Conservation (phyloP, 2,329 filamentous ascomycete species). For the Huntiella bhutanensis region DNA sequence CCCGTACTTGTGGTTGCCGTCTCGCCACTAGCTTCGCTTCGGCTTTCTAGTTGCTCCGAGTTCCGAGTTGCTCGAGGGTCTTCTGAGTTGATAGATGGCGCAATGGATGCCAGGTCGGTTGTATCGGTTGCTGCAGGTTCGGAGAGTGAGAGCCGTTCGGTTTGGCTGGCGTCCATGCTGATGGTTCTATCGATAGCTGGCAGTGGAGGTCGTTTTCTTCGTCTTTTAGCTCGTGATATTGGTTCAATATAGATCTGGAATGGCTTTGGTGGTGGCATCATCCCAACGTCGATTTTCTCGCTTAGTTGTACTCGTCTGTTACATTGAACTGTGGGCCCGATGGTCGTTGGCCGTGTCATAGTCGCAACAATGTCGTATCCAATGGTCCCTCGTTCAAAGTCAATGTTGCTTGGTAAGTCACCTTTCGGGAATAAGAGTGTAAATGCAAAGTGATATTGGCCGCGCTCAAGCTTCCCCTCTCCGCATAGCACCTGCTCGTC, state of each 20-base stretch:
- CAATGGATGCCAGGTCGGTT: constrained; percentile 14
- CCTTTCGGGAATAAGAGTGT: constrained; percentile 50
- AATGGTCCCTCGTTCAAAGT: constrained; percentile 89
- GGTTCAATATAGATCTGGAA: constrained; percentile 76
- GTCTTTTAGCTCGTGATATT: constrained; percentile 41
- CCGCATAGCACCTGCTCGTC: constrained; percentile 67
- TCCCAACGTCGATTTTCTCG: constrained; percentile 70
- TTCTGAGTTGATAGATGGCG: constrained; percentile 23
- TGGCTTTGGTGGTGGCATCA: constrained; percentile 53
- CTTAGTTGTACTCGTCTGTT: constrained; percentile 64
- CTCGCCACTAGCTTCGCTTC: constrained; percentile 54
- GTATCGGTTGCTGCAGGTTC: too few species aligned
- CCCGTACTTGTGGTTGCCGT: constrained; percentile 25
- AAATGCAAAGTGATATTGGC: constrained; percentile 64
- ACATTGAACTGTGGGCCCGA: constrained; percentile 60
- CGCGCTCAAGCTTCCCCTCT: constrained; percentile 54
- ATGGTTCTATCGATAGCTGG: neutral
- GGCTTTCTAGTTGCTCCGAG: constrained; percentile 27
- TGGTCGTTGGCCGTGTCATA: constrained; percentile 71
- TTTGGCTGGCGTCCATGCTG: neutral
- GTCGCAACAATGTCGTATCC: constrained; percentile 83
- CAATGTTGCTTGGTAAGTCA: constrained; percentile 75
- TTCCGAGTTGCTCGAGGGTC: constrained; percentile 20
- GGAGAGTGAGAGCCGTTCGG: too few species aligned
- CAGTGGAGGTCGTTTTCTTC: constrained; percentile 24